Base-by-base conservation (phyloP, 2,329 filamentous ascomycete genomes). In the Colletotrichum australisinense region DNA sequence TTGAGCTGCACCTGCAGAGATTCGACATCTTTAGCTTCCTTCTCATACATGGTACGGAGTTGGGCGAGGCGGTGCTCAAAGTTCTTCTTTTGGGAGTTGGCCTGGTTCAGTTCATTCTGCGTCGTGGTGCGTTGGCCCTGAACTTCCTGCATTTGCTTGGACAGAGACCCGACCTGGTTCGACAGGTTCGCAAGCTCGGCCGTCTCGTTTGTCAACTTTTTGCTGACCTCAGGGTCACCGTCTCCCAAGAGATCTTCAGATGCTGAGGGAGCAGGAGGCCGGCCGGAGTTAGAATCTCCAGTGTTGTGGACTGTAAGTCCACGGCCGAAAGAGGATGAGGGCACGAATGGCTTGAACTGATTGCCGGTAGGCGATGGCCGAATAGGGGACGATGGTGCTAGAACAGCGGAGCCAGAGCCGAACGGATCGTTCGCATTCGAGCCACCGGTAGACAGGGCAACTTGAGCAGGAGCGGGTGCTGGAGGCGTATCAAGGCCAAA, bases 161-260 rank as follows among this genome's bases (percentile, higher is more conserved):
- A 93, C 68, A 99, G 85, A 2, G 94, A 96, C 38, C 95, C 93
- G 76, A 99, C 95, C 82, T 98, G 97, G 81, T 97, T 98, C 1
- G 96, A 98, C 77, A 99, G 88, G 80, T 99, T 98, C 64, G 95
- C 97, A 71, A 99, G 88, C 81, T 99, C 97, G 0, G 94, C 93
- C 2, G 95, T 97, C 80, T 99, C 97, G 76, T 92, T 93, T 0
- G 93, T 97, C 30, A 98, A 86, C 81, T 94, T 97, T 82, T 93
- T 97, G 83, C 93, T 96, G 68, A 95, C 91, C 79, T 97, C 95
- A 1, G 93, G 93, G 76, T 98, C 96, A 76, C 92, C 93, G 77
- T 98, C 95, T 19, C 94, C 94, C n/a, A 99, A 88, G 8, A 98
- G 88, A 81, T 98, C 97, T 78, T 98, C 95, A 63, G 92, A 88